Evolutionary conservation across 2,329 filamentous ascomycete species (phyloP).

Genomic region (Microsporum audouinii): DNA sequence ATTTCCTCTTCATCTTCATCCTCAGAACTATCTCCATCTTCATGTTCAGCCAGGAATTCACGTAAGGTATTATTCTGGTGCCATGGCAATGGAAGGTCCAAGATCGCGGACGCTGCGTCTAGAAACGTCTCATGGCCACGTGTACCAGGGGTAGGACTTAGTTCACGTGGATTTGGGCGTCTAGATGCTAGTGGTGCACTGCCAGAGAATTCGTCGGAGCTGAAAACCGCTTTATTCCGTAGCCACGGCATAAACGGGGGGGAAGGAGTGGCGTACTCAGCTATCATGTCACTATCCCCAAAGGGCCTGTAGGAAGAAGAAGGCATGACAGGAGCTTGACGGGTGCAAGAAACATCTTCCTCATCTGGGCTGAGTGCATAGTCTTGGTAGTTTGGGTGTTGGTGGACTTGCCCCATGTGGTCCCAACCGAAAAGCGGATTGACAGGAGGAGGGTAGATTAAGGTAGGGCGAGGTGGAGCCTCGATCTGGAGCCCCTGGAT

Average conservation of each 20-base stretch:
- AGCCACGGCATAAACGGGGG: background rate
- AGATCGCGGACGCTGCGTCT: background rate
- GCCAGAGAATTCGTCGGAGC: background rate
- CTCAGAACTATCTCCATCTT: background rate
- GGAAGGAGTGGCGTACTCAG: background rate
- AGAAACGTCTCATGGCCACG: background rate
- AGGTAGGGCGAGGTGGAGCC: background rate
- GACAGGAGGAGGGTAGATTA: background rate
- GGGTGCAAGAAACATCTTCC: background rate
- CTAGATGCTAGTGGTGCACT: background rate
- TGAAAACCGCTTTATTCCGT: background rate
- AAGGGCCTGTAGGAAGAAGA: background rate
- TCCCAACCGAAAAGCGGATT: background rate
- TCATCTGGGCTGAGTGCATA: background rate
- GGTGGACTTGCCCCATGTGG: background rate
- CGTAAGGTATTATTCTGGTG: background rate
- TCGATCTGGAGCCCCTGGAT: background rate
- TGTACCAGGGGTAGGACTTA: slow-evolving; percentile 1
- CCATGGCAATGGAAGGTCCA: background rate
- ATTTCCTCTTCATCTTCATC: background rate
- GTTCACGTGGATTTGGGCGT: background rate
- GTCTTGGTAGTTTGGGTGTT: background rate
- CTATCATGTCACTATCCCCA: background rate
- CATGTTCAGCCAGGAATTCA: background rate
- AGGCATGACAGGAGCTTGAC: background rate